phyloP scores from a whole-genome alignment of 1,139 yeast genomes.

The Lizanozyma gosingica region DNA sequence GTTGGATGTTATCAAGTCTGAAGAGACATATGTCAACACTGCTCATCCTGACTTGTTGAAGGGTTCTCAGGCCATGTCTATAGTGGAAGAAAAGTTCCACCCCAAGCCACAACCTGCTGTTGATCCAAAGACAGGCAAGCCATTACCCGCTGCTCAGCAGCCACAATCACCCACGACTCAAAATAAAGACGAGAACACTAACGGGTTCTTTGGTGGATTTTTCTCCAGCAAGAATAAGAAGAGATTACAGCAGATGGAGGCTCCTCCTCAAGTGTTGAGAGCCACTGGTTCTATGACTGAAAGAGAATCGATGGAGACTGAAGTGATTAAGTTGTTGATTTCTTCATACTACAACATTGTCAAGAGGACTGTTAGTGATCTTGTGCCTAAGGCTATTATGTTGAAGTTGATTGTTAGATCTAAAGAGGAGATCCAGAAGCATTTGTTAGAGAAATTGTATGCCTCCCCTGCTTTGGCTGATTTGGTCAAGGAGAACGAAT shows the following conservation, averaged over 20 bases:
- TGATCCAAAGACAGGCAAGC: conserved; percentile 91
- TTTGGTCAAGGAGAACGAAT: conserved; percentile 84
- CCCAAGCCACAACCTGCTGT: conserved; percentile 74
- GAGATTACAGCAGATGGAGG: conserved; percentile 92
- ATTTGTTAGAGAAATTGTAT: conserved; percentile 78
- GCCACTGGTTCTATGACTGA: conserved; percentile 95
- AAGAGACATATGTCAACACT: conserved; percentile 90
- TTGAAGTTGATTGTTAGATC: conserved; percentile 78
- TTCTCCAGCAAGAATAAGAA: conserved; percentile 89
- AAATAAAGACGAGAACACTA: conserved; percentile 33
- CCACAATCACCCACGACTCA: conserved; percentile 15
- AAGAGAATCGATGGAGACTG: conserved; percentile 94
- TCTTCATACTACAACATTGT: conserved; percentile 87
- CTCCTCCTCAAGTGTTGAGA: conserved; percentile 91
- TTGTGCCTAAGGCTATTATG: conserved; percentile 94
- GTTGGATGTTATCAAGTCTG: conserved; percentile 70
- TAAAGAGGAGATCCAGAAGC: conserved; percentile 83
- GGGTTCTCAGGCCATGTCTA: conserved; percentile 93
- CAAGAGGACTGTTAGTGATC: conserved; percentile 85
- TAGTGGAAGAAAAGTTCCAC: conserved; percentile 85
- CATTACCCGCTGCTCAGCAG: conserved; percentile 34
- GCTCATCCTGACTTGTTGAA: conserved; percentile 95
- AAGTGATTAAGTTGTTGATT: conserved; percentile 86
- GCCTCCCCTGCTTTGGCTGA: conserved; percentile 66
- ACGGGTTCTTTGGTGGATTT: conserved; percentile 91